Conservation (phyloP, 257 asterid species). For the Euphrasia confusa region DNA sequence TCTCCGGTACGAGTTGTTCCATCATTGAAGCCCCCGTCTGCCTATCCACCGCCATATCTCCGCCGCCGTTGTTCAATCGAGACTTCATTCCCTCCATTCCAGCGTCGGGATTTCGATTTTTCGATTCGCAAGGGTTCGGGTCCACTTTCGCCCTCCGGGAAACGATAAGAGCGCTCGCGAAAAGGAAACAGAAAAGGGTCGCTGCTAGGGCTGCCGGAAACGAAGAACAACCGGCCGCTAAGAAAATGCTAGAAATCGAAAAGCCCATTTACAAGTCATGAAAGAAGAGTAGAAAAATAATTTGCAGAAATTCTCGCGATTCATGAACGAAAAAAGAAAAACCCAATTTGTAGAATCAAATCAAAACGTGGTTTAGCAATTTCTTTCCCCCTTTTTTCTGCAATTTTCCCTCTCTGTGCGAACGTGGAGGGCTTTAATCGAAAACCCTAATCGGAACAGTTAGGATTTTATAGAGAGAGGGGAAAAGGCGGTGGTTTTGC, state of each 20-base stretch:
- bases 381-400: background rate
- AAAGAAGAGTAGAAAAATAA: conserved; percentile 25
- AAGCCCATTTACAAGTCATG: conserved; percentile 66
- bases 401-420: background rate
- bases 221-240: conserved; percentile 33
- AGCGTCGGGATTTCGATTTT: conserved; percentile 7
- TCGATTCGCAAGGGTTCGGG: conserved; percentile 22
- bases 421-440: background rate
- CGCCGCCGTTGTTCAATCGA: conserved; percentile 27
- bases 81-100: conserved; percentile 31
- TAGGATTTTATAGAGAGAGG: conserved; percentile 3
- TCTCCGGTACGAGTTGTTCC: conserved; percentile 99
- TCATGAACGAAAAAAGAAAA: conserved; percentile 26
- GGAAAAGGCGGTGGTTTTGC: conserved; percentile 31
- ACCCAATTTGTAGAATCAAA: conserved; percentile 26
- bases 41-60: conserved; percentile 52
- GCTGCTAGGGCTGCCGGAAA: conserved; percentile 38
- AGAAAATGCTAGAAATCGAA: conserved; percentile 30
- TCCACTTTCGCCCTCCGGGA: conserved; percentile 28
- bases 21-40: conserved; percentile 91
- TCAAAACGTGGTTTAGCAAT: conserved; percentile 30
- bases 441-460: conserved; percentile 23
- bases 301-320: conserved; percentile 25
- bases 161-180: conserved; percentile 32
- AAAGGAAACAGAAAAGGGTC: conserved; percentile 44